phyloP scores from a whole-genome alignment of 139 green algal genomes.

The Chlamydomonas sp. region DNA sequence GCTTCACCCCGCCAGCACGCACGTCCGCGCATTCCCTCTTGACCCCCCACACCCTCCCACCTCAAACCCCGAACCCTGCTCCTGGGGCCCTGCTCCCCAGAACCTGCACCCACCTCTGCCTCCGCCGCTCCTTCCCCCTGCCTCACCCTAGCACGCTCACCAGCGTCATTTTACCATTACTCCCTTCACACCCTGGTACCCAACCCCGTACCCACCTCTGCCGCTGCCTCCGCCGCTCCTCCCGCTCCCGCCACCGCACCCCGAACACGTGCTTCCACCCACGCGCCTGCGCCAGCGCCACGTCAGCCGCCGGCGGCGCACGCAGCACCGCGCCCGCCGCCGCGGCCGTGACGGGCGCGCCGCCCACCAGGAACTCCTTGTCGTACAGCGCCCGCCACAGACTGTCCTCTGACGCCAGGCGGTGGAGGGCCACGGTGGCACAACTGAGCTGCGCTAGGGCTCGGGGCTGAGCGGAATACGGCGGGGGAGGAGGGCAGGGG shows the following conservation, averaged over 20 bases:
- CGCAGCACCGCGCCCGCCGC: not conserved
- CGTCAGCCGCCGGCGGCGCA: not conserved
- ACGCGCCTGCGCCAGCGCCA: not conserved
- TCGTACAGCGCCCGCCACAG: conserved; percentile 21
- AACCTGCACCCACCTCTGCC: too few species aligned
- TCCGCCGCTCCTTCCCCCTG: too few species aligned
- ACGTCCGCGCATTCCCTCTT: too few species aligned
- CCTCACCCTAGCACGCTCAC: too few species aligned
- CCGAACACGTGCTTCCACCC: conserved; percentile 17
- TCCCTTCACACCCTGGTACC: too few species aligned
- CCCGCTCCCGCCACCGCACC: not conserved
- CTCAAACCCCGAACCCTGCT: too few species aligned
- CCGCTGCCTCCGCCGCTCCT: not conserved
- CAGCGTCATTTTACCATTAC: too few species aligned
- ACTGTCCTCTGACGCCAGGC: conserved; percentile 14
- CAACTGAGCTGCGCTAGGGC: conserved; percentile 4
- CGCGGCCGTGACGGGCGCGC: too few species aligned
- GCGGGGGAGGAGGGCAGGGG: not conserved
- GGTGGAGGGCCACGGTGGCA: not conserved
- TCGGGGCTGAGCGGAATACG: not conserved
- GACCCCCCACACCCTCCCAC: too few species aligned
- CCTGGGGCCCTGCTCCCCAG: too few species aligned
- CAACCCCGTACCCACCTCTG: too few species aligned
- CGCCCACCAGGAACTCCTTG: not conserved
- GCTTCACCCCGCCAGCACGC: too few species aligned